Conservation (phyloP, 129 eudicot species). For the Pulicaria dysenterica region DNA sequence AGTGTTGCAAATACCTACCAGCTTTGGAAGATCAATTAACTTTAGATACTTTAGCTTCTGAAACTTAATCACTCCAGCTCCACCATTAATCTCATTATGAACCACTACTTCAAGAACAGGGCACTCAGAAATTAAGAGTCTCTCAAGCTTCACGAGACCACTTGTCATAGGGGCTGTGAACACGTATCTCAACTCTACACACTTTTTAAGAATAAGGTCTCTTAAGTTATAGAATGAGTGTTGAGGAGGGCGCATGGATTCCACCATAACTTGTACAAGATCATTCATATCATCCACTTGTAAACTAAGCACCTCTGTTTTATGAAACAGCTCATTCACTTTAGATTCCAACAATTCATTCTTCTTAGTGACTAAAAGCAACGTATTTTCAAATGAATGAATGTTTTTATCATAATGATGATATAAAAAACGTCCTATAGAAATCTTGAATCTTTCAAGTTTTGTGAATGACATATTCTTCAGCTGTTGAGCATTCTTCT, state of each 20-base stretch:
- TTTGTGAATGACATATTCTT: background rate
- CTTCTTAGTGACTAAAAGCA: background rate
- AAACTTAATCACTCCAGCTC: background rate
- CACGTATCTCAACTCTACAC: background rate
- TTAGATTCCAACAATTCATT: background rate
- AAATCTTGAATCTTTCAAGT: conserved; percentile 14
- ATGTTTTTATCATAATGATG: accelerated
- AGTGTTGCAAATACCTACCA: background rate
- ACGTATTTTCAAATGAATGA: background rate
- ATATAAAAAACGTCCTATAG: background rate
- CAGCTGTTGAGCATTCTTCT: background rate
- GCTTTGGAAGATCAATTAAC: background rate
- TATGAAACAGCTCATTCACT: background rate
- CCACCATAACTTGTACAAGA: background rate
- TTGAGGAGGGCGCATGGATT: background rate
- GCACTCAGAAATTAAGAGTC: background rate
- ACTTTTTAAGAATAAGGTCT: background rate
- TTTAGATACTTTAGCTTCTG: background rate
- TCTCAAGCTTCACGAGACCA: conserved; percentile 12
- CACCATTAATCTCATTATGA: background rate
- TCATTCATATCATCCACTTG: background rate
- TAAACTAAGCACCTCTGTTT: background rate
- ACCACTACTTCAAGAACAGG: background rate
- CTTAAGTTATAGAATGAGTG: background rate
- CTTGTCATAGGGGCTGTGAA: background rate